Evolutionary conservation across 257 asterid genomes (phyloP).

Genomic region (Capsicum baccatum): DNA sequence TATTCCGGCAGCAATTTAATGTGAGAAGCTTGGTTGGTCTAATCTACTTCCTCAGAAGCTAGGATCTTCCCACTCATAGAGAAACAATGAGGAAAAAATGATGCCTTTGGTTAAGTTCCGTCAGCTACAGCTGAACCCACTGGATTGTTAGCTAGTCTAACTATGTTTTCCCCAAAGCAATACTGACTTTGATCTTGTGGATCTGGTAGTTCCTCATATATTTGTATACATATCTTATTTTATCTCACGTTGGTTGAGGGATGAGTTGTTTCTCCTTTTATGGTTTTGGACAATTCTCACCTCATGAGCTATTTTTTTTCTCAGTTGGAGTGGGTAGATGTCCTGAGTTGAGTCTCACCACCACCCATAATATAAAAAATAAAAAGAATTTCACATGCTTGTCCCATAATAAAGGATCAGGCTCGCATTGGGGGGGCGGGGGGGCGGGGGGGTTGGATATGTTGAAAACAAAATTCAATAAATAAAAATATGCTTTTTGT

Average conservation of each 20-base stretch:
- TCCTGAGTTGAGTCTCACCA: too few relatives aligned
- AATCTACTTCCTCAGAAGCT: not conserved
- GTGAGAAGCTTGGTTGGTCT: not conserved
- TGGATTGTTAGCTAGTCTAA: not conserved
- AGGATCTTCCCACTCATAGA: not conserved
- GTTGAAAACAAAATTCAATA: too few relatives aligned
- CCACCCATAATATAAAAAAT: too few relatives aligned
- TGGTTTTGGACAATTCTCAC: not conserved
- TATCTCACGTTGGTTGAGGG: not conserved
- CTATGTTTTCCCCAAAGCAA: not conserved
- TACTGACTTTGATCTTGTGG: not conserved
- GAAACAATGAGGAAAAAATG: not conserved
- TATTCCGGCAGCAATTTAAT: not conserved
- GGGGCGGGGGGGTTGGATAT: too few relatives aligned
- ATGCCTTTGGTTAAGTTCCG: not conserved
- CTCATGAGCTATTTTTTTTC: not conserved
- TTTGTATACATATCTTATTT: not conserved
- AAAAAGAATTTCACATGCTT: too few relatives aligned
- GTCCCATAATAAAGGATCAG: too few relatives aligned
- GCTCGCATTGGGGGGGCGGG: too few relatives aligned
- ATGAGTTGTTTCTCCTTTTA: not conserved
- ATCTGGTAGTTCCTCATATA: not conserved
- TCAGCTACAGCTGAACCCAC: constrained; percentile 8
- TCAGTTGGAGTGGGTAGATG: too few relatives aligned
- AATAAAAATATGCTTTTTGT: not conserved